phyloP scores from a whole-genome alignment of 495 filamentous ascomycete genomes.

The Penicillium pancosmium region DNA sequence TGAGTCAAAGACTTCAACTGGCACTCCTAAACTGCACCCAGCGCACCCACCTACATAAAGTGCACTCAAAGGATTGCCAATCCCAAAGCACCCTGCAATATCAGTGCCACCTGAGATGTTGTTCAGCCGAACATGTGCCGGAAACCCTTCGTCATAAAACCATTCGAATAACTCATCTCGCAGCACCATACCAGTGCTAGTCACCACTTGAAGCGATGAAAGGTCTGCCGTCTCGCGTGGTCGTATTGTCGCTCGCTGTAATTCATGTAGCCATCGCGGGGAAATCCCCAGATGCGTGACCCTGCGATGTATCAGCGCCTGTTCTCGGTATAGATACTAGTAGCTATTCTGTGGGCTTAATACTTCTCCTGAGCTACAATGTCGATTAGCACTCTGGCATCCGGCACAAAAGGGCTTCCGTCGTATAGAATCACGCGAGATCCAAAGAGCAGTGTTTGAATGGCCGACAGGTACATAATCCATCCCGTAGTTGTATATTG shows the following conservation, averaged over 20 bases:
- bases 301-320: constrained; percentile 11
- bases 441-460: constrained; percentile 57
- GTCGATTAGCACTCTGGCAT: constrained; percentile 58
- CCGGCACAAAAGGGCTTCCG: constrained; percentile 74
- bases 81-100: constrained; percentile 71
- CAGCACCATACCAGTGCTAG: constrained; percentile 78
- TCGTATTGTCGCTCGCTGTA: constrained; percentile 58
- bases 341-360: constrained; percentile 10
- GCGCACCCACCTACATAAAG: constrained; percentile 73
- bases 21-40: constrained; percentile 63
- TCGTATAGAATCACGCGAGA: constrained; percentile 69
- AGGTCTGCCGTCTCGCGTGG: constrained; percentile 66
- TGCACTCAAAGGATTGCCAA: constrained; percentile 68
- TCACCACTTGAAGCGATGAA: constrained; percentile 58
- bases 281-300: constrained; percentile 67
- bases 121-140: constrained; percentile 58
- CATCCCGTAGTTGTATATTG: constrained; percentile 74
- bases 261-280: constrained; percentile 72
- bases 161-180: constrained; percentile 73
- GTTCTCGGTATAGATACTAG: neutral
- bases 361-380: constrained; percentile 61
- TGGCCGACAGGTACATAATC: constrained; percentile 77
- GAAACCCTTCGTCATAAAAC: constrained; percentile 83
- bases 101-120: constrained; percentile 84
- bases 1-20: constrained; percentile 67